Conservation (phyloP, 768 basidiomycete genomes). For the Trametes meyenii region DNA sequence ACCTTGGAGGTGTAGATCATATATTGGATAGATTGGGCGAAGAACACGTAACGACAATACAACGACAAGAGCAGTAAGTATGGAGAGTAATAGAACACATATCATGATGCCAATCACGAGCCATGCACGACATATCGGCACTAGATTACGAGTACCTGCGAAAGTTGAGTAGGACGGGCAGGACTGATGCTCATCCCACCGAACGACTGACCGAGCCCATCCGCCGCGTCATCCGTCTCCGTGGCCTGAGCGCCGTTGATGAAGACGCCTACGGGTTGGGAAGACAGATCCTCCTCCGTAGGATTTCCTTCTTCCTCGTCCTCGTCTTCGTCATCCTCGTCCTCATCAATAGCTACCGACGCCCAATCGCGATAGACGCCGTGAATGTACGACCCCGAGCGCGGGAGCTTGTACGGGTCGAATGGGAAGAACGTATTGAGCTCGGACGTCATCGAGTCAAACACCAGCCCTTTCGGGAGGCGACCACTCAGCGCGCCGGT, state of each 20-base stretch:
- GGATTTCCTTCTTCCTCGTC: background rate
- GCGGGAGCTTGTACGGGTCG: slow-evolving; percentile 91
- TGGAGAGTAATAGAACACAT: background rate
- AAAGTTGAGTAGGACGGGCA: slow-evolving; percentile 26
- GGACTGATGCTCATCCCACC: slow-evolving; percentile 89
- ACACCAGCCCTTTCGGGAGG: slow-evolving; percentile 26
- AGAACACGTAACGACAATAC: slow-evolving; percentile 4
- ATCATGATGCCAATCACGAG: background rate
- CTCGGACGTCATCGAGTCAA: slow-evolving; percentile 55
- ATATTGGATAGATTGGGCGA: background rate
- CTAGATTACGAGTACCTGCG: background rate
- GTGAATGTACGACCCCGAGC: slow-evolving; percentile 76
- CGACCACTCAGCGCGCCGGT: slow-evolving; percentile 5
- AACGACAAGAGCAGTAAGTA: slow-evolving; percentile 4
- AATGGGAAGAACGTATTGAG: slow-evolving; percentile 97
- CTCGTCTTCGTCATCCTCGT: slow-evolving; percentile 61
- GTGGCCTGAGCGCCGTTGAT: slow-evolving; percentile 29
- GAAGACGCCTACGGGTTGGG: slow-evolving; percentile 12
- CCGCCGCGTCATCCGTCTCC: slow-evolving; percentile 41
- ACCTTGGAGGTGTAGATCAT: slow-evolving; percentile 2
- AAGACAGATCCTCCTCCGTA: slow-evolving; percentile 6
- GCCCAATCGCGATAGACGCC: slow-evolving; percentile 90
- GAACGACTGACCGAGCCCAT: slow-evolving; percentile 65
- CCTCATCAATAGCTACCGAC: slow-evolving; percentile 69
- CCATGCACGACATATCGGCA: background rate